These are phyloP conservation scores for Fusarium sp. DNA, from an alignment of 2,329 filamentous ascomycete species.

Conservation along the genomic window DNA sequence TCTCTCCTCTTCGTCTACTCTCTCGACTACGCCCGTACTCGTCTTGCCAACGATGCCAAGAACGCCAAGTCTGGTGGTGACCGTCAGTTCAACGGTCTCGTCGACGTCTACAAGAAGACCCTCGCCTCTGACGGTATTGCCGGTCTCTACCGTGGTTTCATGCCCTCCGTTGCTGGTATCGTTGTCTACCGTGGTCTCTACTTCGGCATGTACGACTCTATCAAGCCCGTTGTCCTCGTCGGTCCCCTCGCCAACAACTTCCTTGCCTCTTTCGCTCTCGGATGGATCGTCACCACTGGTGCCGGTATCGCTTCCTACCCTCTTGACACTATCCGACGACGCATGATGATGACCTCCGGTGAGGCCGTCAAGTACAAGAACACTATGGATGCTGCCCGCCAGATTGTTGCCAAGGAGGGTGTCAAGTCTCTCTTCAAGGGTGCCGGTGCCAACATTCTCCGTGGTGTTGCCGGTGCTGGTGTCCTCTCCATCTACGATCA, in stretches of 20 bases:
- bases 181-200: constrained; percentile 99
- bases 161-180: constrained; percentile 98
- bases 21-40: constrained; percentile 99
- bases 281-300: constrained; percentile 99
- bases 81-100: constrained; percentile 99
- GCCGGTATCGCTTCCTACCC: constrained; percentile 99
- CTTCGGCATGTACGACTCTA: constrained; percentile 99
- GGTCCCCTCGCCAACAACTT: constrained; percentile 96
- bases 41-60: constrained; percentile 99
- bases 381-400: constrained; percentile 91
- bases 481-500: constrained; percentile 99
- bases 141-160: constrained; percentile 99
- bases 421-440: constrained; percentile 99
- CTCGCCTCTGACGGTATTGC: constrained; percentile 97
- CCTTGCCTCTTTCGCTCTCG: constrained; percentile 98
- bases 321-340: constrained; percentile 99
- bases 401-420: constrained; percentile 98
- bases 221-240: constrained; percentile 97
- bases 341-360: constrained; percentile 99
- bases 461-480: constrained; percentile 99
- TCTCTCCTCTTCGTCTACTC: constrained; percentile 99
- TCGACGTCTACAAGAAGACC: constrained; percentile 99
- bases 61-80: constrained; percentile 95
- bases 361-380: constrained; percentile 99
- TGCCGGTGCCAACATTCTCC: constrained; percentile 99